Conservation (phyloP, 2,329 filamentous ascomycete genomes). For the Cephalotrichum gorgonifer region DNA sequence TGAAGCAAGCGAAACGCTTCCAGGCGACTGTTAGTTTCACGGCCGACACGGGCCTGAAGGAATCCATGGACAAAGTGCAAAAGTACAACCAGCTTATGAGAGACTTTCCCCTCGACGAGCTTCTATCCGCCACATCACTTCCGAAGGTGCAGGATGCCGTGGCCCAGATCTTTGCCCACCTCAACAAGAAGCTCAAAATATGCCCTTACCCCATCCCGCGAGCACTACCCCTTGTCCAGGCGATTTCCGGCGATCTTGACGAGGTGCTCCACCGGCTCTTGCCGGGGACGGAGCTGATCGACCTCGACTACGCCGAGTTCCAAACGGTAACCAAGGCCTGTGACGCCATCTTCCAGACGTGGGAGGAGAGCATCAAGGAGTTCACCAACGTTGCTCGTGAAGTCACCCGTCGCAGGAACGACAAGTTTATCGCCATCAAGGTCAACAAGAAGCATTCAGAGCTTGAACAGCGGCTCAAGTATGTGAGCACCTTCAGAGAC, state of each 20-base stretch:
- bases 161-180: constrained; percentile 78
- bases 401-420: constrained; percentile 82
- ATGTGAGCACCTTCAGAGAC: constrained; percentile 87
- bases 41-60: constrained; percentile 90
- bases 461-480: constrained; percentile 82
- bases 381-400: constrained; percentile 97
- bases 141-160: constrained; percentile 84
- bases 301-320: constrained; percentile 88
- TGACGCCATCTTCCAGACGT: constrained; percentile 77
- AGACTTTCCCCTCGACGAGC: constrained; percentile 90
- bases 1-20: constrained; percentile 95
- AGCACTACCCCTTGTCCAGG: constrained; percentile 88
- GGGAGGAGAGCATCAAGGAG: constrained; percentile 95
- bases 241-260: constrained; percentile 89
- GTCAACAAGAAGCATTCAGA: constrained; percentile 79
- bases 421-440: constrained; percentile 98
- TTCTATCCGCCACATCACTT: constrained; percentile 83
- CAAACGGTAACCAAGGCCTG: constrained; percentile 73
- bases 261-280: constrained; percentile 76
- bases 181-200: constrained; percentile 96
- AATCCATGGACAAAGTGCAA: constrained; percentile 90
- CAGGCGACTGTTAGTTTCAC: constrained; percentile 95
- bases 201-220: constrained; percentile 91
- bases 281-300: constrained; percentile 78
- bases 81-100: constrained; percentile 99